Evolutionary conservation across 2,329 filamentous ascomycete species (phyloP), one percentile per base, ranked within the genome.

Genomic region (Drechslerella stenobrocha): DNA sequence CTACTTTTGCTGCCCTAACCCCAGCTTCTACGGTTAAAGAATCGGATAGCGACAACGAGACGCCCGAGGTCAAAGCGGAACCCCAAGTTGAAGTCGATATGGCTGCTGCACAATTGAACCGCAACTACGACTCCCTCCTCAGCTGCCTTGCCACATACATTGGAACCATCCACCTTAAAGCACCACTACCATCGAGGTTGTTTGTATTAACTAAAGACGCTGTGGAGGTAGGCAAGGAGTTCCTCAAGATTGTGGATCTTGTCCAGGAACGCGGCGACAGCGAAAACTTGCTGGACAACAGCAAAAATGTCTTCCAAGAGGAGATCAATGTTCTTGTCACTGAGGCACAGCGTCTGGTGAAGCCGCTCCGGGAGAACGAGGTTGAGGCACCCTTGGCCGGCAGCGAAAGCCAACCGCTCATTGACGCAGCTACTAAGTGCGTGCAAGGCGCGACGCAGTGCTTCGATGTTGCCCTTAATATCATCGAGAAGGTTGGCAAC

Each of bases 71-170:
- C 11, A 67, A 51, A 11, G 24, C 34, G 15, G 55, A 67, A 18
- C 34, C 50, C 2, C 8, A 7, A 4, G 34, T 40, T 26, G n/a
- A 67, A 13, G 15, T 32, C 2, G 48, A 51, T 7, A 28, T 60
- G 8, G 63, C 63, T 24, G 51, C 55, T 6, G 50, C 50, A 1
- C 60, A 55, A 32, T 37, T 67, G 1, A 60, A 67, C 15, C 46
- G 13, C 11, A 67, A 50, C 45, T 67, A 67, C 44, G 63, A 67
- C 23, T 60, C 63, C 2, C 96, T 97, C 74, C 79, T 98, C 53
- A 93, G 91, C 4, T 88, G 91, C 74, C 83, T 98, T 52, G 92
- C 89, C 51, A 95, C 90, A 2, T 96, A 97, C 75, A 92, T 97
- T 75, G 93, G 93, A 13, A 81, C 84, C 34, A 82, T 96, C 58